Conservation (phyloP, 257 asterid species). For the Forsythia suspensa region DNA sequence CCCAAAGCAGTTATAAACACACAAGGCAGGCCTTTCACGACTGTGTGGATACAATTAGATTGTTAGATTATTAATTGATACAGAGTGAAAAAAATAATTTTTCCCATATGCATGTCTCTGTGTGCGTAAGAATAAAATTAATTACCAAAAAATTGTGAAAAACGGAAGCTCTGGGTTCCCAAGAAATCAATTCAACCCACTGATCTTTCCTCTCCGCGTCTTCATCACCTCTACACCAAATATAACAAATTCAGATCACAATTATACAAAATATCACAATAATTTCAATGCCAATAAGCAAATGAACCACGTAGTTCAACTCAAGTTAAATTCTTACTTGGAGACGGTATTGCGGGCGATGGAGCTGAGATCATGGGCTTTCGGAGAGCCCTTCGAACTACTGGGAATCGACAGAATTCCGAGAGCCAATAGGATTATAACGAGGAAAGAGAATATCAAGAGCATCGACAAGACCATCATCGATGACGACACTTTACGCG, state of each 20-base stretch:
- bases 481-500: conserved; percentile 54
- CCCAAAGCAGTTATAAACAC: too few relatives aligned
- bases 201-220: conserved; percentile 64
- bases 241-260: conserved; percentile 18
- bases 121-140: neutral
- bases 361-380: conserved; percentile 70
- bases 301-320: conserved; percentile 8
- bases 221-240: conserved; percentile 47
- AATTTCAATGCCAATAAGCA: neutral
- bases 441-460: conserved; percentile 49
- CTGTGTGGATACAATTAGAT: too few relatives aligned
- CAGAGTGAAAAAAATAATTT: neutral
- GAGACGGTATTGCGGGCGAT: conserved; percentile 56
- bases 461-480: conserved; percentile 48
- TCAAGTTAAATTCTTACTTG: conserved; percentile 36
- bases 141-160: conserved; percentile 86
- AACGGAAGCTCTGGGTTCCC: conserved; percentile 94
- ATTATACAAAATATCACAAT: neutral
- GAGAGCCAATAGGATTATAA: conserved; percentile 49
- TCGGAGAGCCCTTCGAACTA: conserved; percentile 48
- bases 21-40: too few relatives aligned
- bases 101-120: neutral
- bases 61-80: neutral
- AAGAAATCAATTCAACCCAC: conserved; percentile 91
- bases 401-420: conserved; percentile 65